Percentiles rank a stretch among this genome's conserved stretches.
Evolutionary conservation across 2,329 filamentous ascomycete species (phyloP).

Genomic region (Monilinia fructigena): DNA sequence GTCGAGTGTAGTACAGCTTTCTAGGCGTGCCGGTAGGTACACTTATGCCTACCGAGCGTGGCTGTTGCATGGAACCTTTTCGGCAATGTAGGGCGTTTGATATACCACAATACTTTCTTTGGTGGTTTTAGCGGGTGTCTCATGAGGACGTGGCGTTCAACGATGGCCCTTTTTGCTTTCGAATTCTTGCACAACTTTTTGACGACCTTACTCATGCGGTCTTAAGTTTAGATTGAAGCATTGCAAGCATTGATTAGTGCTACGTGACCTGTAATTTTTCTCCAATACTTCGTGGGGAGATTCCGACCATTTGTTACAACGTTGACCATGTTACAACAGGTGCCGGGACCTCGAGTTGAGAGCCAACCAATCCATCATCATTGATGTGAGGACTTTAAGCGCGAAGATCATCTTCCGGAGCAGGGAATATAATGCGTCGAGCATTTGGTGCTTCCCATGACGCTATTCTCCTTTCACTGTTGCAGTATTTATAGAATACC

Average conservation of each 20-base stretch:
- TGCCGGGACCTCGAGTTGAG: neutral
- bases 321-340: neutral
- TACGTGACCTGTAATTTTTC: conserved; percentile 3
- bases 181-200: neutral
- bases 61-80: neutral
- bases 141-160: conserved; percentile 9
- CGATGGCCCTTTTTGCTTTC: neutral
- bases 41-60: neutral
- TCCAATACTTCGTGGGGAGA: neutral
- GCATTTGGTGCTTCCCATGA: neutral
- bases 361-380: neutral
- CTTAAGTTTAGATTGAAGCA: conserved; percentile 2
- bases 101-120: neutral
- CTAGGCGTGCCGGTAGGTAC: neutral
- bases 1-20: neutral
- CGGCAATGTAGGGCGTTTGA: neutral
- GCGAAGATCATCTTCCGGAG: neutral
- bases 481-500: neutral
- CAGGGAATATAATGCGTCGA: neutral
- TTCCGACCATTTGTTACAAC: neutral
- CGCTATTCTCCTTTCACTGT: neutral
- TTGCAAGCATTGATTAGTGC: neutral
- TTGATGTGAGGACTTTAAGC: neutral
- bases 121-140: neutral
- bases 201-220: neutral